These are phyloP conservation scores for Acanthamoeba rhysodes DNA, from an alignment of 208 protist genomes.

Conservation along the genomic window DNA sequence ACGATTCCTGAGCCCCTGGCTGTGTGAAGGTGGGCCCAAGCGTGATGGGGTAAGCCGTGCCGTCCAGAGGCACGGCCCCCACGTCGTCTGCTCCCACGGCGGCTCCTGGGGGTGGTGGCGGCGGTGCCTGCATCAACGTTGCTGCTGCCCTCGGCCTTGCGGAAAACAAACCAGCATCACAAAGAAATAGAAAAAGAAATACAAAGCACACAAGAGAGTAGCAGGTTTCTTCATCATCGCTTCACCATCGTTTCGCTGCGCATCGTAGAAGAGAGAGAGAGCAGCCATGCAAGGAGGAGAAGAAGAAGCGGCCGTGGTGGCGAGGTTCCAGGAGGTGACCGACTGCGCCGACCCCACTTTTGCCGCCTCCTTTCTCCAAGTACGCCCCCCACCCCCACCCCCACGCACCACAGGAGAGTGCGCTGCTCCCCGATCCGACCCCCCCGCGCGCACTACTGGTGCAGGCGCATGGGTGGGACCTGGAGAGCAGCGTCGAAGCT, in stretches of 20 bases:
- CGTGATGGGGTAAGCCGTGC: background rate
- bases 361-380: background rate
- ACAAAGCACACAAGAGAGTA: background rate
- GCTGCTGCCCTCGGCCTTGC: too few relatives aligned
- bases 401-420: background rate
- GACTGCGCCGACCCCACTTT: background rate
- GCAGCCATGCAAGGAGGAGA: background rate
- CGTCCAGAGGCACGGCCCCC: background rate
- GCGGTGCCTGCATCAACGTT: too few relatives aligned
- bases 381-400: too few relatives aligned
- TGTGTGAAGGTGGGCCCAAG: background rate
- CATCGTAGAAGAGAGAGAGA: too few relatives aligned
- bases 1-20: background rate
- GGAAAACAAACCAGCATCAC: background rate
- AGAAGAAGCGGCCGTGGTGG: background rate
- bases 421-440: too few relatives aligned
- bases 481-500: background rate
- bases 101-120: too few relatives aligned
- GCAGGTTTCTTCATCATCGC: background rate
- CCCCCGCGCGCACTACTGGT: too few relatives aligned
- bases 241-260: too few relatives aligned
- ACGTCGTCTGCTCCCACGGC: too few relatives aligned
- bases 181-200: background rate
- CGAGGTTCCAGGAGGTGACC: background rate
- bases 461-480: constrained; percentile 1